phyloP scores from a whole-genome alignment of 768 basidiomycete species.

The Amanita muscaria region DNA sequence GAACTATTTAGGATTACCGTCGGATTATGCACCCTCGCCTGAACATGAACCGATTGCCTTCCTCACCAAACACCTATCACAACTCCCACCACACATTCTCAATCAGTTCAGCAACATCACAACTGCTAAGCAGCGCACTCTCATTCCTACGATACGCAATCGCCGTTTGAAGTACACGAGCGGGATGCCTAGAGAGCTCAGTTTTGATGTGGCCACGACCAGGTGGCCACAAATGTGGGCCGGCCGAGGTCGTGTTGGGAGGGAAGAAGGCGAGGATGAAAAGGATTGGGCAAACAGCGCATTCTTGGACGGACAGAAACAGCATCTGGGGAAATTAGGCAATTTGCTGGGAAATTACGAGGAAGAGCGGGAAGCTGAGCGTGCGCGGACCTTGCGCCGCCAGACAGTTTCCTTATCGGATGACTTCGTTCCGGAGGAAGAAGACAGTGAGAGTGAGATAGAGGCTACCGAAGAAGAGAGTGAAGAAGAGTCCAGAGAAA shows the following conservation, averaged over 20 bases:
- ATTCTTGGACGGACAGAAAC: constrained; percentile 48
- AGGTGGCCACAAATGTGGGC: constrained; percentile 67
- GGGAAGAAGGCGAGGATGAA: constrained; percentile 56
- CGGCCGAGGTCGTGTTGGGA: constrained; percentile 39
- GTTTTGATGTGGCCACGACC: constrained; percentile 40
- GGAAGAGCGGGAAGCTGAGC: constrained; percentile 67
- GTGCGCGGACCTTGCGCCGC: constrained; percentile 39
- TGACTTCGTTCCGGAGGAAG: constrained; percentile 60
- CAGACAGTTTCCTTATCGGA: constrained; percentile 27
- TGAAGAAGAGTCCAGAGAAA: constrained; percentile 37
- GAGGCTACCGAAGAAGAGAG: constrained; percentile 31
- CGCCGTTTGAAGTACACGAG: constrained; percentile 56
- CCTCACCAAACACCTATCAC: constrained; percentile 44
- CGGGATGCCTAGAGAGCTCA: constrained; percentile 46
- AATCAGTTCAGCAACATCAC: constrained; percentile 34
- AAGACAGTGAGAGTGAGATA: constrained; percentile 50
- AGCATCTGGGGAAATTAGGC: constrained; percentile 65
- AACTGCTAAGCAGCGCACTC: constrained; percentile 59
- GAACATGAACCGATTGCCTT: constrained; percentile 50
- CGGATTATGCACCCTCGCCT: constrained; percentile 54
- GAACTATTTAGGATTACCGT: constrained; percentile 49
- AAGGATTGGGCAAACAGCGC: constrained; percentile 54
- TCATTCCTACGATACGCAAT: constrained; percentile 59
- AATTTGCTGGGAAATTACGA: constrained; percentile 62
- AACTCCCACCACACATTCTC: constrained; percentile 63